Percentiles rank a stretch among this genome's conserved stretches.
Conservation (phyloP, 2,329 filamentous ascomycete genomes). For the Colletotrichum liaoningense region DNA sequence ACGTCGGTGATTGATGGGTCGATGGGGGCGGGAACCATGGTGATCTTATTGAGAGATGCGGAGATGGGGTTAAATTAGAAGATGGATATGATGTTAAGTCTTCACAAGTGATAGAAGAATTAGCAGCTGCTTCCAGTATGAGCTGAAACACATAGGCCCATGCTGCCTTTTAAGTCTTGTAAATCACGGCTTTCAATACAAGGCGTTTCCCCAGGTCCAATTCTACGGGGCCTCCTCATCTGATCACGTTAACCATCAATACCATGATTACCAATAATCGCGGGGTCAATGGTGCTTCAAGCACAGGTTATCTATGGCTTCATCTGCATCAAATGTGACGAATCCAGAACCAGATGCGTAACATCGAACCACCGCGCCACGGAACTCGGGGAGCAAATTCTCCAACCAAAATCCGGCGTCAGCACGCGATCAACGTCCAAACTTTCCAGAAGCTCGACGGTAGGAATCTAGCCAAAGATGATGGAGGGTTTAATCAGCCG, state of each 20-base stretch:
- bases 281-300: not conserved
- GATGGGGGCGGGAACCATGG: constrained; percentile 68
- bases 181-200: not conserved
- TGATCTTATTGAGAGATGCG: not conserved
- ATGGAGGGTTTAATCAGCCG: constrained; percentile 7
- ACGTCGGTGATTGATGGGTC: constrained; percentile 72
- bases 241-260: not conserved
- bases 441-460: not conserved
- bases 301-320: constrained; percentile 4
- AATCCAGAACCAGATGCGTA: not conserved
- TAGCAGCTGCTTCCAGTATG: accelerated
- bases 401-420: not conserved
- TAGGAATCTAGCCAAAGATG: constrained; percentile 7
- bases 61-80: not conserved
- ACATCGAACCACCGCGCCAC: constrained; percentile 12
- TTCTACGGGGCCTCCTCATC: not conserved
- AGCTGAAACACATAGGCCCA: too few relatives aligned
- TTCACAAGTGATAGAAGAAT: not conserved
- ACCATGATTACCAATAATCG: constrained; percentile 31
- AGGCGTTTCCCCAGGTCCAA: not conserved
- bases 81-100: not conserved
- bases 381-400: not conserved
- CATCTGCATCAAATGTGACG: constrained; percentile 26
- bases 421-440: constrained; percentile 27
- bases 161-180: not conserved